Evolutionary conservation across 352 stramenopile genomes (phyloP), one percentile per base, ranked within the genome.

Genomic region (Globisporangium cederbergense): DNA sequence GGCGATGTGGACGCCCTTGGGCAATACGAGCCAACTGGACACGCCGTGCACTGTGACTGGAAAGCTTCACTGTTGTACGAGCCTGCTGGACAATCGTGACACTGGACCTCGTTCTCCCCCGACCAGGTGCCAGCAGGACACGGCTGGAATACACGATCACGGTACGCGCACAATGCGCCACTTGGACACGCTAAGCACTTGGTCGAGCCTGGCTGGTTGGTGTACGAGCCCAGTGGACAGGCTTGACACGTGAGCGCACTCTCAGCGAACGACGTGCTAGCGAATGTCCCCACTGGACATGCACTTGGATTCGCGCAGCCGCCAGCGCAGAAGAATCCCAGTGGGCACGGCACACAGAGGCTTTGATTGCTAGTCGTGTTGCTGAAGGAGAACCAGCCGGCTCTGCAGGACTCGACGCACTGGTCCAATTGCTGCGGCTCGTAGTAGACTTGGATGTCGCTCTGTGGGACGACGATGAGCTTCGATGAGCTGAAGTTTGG

Each of bases 61-160:
- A 71, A 70, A 10, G 58, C 62, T 13, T 58, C 36, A 49, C 74
- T 64, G 54, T 76, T 81, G 61, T 73, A 78, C 4, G 55, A 78
- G 1, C 79, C 79, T 40, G 73, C 72, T 18, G 64, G 61, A 30
- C 83, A 93, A 4, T 71, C 58, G 20, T 75, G 81, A n/a, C 83
- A 93, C 34, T 67, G 55, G 4, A 56, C 60, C 14, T 86, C 59
- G 20, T 75, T 70, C 1, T 43, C 66, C 18, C 46, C 49, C 11
- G 79, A 77, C 62, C 80, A 92, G 20, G 72, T 79, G 14, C 87
- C 87, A 18, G 67, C 58, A 4, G 80, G 71, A 65, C 90, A 97
- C 11, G 59, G 57, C 20, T 73, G 51, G 30, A 65, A 70, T 4
- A 56, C 51, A 43, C 4, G 18, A 55, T 42, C 62, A 16, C 30